Conservation (phyloP, 148 eudicot genomes). For the Chenopodium quinoa region DNA sequence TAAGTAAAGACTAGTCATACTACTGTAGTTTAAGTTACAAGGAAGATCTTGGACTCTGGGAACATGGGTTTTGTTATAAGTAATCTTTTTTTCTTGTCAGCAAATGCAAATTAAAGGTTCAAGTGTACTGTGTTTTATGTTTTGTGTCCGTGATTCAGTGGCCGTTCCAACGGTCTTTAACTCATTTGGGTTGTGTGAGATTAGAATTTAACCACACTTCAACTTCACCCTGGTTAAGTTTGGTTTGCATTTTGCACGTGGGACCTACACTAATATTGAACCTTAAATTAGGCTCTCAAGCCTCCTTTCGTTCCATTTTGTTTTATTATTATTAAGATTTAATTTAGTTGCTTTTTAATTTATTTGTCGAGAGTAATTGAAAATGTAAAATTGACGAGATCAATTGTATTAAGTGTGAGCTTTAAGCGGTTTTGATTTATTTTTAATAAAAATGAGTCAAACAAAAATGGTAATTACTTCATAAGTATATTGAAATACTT, state of each 20-base stretch:
- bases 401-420: too few species aligned
- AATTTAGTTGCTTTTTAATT: too few species aligned
- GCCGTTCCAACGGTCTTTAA: constrained; percentile 41
- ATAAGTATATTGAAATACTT: too few species aligned
- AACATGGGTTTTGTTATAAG: background rate
- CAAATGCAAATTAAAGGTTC: background rate
- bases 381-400: too few species aligned
- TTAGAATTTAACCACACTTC: constrained; percentile 8
- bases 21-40: too few species aligned
- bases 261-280: constrained; percentile 6
- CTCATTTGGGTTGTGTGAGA: constrained; percentile 22
- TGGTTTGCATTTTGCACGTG: background rate
- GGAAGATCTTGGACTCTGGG: background rate
- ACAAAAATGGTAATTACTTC: too few species aligned
- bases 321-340: too few species aligned
- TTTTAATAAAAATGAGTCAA: too few species aligned
- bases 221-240: constrained; percentile 11
- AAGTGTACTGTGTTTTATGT: constrained; percentile 5
- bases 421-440: too few species aligned
- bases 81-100: constrained; percentile 9
- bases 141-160: constrained; percentile 20
- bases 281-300: background rate
- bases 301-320: background rate
- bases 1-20: background rate
- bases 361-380: too few species aligned